Conservation (phyloP, 164 flowering plant genomes). For the Nymphaea colorata region DNA sequence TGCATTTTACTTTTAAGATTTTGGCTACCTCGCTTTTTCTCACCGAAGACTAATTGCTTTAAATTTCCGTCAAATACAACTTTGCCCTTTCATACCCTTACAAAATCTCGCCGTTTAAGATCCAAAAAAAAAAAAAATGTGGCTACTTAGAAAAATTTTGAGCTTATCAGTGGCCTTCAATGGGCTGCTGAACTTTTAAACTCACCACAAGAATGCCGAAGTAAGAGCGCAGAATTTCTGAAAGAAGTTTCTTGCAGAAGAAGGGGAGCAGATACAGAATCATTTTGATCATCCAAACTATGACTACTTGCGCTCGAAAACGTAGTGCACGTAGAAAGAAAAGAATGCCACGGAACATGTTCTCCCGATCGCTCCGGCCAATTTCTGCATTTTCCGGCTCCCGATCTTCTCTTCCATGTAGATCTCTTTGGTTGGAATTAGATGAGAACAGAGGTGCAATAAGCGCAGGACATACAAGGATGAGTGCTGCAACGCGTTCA, state of each 20-base stretch:
- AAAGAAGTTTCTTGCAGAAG: conserved; percentile 43
- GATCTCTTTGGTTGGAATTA: conserved; percentile 15
- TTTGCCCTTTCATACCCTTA: no score
- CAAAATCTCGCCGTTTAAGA: no score
- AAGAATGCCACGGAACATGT: conserved; percentile 22
- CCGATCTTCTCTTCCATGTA: conserved; percentile 6
- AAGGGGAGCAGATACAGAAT: conserved; percentile 32
- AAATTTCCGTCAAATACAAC: no score
- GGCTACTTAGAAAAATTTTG: no score
- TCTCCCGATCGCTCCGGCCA: conserved; percentile 10
- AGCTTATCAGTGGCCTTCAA: no score
- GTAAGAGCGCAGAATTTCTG: conserved; percentile 51
- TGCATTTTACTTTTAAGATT: no score
- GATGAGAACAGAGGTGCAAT: conserved; percentile 36
- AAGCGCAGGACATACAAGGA: conserved; percentile 93
- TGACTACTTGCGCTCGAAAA: conserved; percentile 19
- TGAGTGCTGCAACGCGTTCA: conserved; percentile 77
- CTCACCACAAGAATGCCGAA: conserved; percentile 56
- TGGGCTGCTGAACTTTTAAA: background rate
- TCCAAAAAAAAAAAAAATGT: no score
- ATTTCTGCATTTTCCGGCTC: conserved; percentile 14
- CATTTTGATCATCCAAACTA: conserved; percentile 28
- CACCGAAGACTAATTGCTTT: no score
- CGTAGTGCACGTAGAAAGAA: conserved; percentile 20
- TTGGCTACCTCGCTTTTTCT: no score